Evolutionary conservation across 1,139 yeast genomes (phyloP).

Genomic region (Suhomyces anneliseae): DNA sequence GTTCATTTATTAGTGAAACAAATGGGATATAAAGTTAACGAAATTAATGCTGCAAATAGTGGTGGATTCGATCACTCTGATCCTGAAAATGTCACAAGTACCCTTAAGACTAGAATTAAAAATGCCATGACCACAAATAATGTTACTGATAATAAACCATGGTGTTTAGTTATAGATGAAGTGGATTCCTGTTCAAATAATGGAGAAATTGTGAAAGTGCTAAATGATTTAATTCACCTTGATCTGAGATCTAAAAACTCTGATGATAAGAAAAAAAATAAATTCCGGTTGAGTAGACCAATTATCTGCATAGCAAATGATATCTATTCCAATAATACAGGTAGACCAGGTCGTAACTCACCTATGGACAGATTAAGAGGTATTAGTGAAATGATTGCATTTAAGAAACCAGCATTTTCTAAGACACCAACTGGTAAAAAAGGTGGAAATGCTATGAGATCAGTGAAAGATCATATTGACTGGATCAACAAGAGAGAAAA

Average conservation of each 20-base stretch:
- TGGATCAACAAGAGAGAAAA: constrained; percentile 33
- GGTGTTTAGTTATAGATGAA: constrained; percentile 84
- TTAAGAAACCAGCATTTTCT: constrained; percentile 56
- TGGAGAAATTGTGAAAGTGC: constrained; percentile 67
- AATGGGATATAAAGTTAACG: constrained; percentile 77
- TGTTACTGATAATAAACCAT: constrained; percentile 57
- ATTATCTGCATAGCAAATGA: constrained; percentile 93
- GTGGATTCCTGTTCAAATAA: constrained; percentile 85
- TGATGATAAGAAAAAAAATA: constrained; percentile 24
- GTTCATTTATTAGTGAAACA: constrained; percentile 84
- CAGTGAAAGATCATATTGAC: constrained; percentile 43
- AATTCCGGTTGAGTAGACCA: constrained; percentile 64
- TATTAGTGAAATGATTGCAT: constrained; percentile 66
- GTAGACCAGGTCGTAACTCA: constrained; percentile 20
- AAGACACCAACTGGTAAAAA: constrained; percentile 37
- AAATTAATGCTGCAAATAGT: constrained; percentile 85
- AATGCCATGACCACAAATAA: constrained; percentile 71
- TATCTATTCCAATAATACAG: constrained; percentile 54
- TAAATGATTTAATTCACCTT: constrained; percentile 58
- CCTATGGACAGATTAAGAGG: constrained; percentile 74
- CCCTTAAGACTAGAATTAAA: constrained; percentile 52
- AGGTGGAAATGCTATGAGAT: constrained; percentile 38
- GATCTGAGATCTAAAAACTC: constrained; percentile 52
- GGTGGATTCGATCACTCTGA: constrained; percentile 29
- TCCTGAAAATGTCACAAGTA: constrained; percentile 33